Evolutionary conservation across 257 asterid genomes (phyloP), one percentile per base, ranked within the genome.

Genomic region (Echium plantagineum): DNA sequence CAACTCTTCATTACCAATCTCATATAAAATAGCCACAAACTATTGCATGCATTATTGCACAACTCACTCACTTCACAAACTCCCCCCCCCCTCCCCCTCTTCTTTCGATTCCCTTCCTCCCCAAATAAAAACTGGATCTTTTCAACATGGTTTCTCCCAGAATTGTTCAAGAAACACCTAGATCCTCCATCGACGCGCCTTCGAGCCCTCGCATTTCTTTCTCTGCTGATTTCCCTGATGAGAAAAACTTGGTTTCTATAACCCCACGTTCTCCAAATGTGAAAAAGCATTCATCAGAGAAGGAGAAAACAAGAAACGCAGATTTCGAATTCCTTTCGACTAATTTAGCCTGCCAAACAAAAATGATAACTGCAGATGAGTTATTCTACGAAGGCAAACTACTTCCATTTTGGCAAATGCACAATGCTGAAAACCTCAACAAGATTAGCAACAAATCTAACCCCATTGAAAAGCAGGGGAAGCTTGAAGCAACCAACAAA

Each of bases 151-250:
- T 66, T 31, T 71, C 85, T 49, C 17, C 56, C 21, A 76, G 82
- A 61, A 18, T 82, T 63, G 47, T 74, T 22, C 78, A 62, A 63
- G 42, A 47, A 28, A 57, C 58, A 21, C 38, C 81, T 55, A 65
- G 69, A 52, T 22, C 58, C 55, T 22, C 58, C 52, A 24, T 58
- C 1, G 87, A 79, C 19, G 66, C 74, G 2, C 72, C 18, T 10
- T 74, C 77, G 17, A 71, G 87, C 64, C 84, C 86, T 5, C 77
- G 96, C 20, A 71, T 87, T 47, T 87, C 96, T 1, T 85, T 90
- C 85, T 90, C 98, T 15, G 81, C 88, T 7, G 98, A 90, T 21
- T 85, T 87, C 51, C 85, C 87, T 21, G 95, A 87, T 60, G 95
- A 81, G 42, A 70, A 61, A 67, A 75, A 75, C 77, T 87, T 82